Conservation (phyloP, 345 rosid genomes). For the Lagerstroemia speciosa region DNA sequence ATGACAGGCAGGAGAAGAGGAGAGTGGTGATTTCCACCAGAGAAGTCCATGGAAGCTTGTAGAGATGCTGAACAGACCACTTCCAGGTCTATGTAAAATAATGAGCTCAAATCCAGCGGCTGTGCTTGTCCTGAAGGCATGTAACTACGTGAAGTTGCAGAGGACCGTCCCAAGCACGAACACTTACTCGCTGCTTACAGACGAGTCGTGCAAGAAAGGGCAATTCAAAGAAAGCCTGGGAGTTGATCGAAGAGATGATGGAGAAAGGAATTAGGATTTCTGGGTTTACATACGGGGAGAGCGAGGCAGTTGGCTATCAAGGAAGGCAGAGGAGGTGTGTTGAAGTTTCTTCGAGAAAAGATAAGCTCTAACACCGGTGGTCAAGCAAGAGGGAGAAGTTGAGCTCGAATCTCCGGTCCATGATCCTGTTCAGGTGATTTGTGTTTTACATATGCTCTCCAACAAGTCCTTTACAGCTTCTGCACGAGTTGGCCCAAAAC, state of each 20-base stretch:
- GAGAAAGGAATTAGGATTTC: slow-evolving; percentile 81
- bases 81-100: no score
- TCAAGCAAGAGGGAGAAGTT: background rate
- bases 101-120: no score
- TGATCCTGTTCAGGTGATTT: background rate
- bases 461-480: background rate
- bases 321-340: slow-evolving; percentile 80
- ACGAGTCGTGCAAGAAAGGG: slow-evolving; percentile 60
- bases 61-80: no score
- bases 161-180: slow-evolving; percentile 76
- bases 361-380: slow-evolving; percentile 6
- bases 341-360: slow-evolving; percentile 79
- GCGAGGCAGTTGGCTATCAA: slow-evolving; percentile 65
- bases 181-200: slow-evolving; percentile 61
- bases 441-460: background rate
- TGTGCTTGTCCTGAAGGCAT: slow-evolving; percentile 71
- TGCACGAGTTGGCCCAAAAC: no score
- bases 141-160: slow-evolving; percentile 72
- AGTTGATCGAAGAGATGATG: slow-evolving; percentile 74
- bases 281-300: slow-evolving; percentile 55
- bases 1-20: background rate
- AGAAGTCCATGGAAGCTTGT: background rate
- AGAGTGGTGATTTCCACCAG: background rate
- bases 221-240: slow-evolving; percentile 47
- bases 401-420: background rate